Evolutionary conservation across 257 asterid species (phyloP), one percentile per base, ranked within the genome.

Genomic region (Salvia miltiorrhiza): DNA sequence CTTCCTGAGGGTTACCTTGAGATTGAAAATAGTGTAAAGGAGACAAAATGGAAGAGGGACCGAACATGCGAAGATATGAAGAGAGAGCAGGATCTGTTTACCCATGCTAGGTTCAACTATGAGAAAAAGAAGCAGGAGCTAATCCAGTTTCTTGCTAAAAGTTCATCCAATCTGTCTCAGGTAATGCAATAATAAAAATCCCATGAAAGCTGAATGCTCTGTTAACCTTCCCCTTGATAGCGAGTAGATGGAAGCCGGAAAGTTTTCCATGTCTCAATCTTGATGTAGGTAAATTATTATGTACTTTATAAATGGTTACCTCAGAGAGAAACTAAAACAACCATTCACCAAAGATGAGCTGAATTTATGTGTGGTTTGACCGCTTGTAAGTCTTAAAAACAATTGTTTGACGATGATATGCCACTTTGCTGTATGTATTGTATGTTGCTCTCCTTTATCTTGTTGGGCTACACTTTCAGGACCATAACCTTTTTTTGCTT

Each of bases 111-210:
- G 77, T 30, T 63, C 77, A 75, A 63, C 67, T 87, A 74, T 52
- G 97, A 86, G 55, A 54, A 30, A 9, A 88, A 83, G 82, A 93
- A 88, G 80, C 76, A 44, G 53, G 92, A 78, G 69, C 57, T 79
- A 55, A 48, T 88, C 78, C 73, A 77, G 65, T 63, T 70, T 73
- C 62, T 85, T n/a, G 77, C 87, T 50, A 73, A 72, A 61, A 69
- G 80, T 79, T 73, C 91, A 50, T 55, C 80, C 17, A 39, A 39
- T 63, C 41, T 55, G 5, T 10, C 82, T 77, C 90, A 79, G 87
- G 97, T 90, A 82, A 79, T 67, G 52, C 77, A 54, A 47, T 63
- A 3, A 49, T 49, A 52, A 28, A 26, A 10, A n/a, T 52, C 21
- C 48, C 57, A 37, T 63, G 2, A 45, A 41, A 41, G 16, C 48